Percentiles rank a stretch among this genome's conserved stretches.
These are phyloP conservation scores for Geum urbanum DNA, from an alignment of 306 rosid genomes.

Conservation along the genomic window DNA sequence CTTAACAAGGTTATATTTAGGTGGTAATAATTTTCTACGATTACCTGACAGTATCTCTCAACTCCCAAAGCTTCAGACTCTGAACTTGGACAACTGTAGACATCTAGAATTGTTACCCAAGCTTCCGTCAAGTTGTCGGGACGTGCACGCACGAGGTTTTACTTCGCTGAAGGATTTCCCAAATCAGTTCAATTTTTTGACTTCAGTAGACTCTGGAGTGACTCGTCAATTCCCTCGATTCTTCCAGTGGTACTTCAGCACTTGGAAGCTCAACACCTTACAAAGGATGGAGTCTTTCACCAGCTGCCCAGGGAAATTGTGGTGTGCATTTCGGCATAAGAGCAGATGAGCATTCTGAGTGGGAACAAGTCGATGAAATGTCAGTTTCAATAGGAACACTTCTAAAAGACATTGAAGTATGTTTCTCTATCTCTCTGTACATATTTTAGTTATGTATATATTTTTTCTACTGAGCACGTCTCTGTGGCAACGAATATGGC, in stretches of 20 bases:
- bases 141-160: constrained; percentile 3
- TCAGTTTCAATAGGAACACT: background rate
- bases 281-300: background rate
- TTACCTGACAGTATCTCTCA: background rate
- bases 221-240: background rate
- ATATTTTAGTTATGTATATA: background rate
- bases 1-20: background rate
- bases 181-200: no score
- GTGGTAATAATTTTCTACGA: background rate
- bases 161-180: constrained; percentile 2
- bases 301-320: background rate
- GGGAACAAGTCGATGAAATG: background rate
- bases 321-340: background rate
- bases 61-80: background rate
- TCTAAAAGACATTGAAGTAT: background rate
- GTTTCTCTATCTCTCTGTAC: background rate
- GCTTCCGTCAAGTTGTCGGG: background rate
- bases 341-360: background rate
- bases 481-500: no score
- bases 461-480: no score
- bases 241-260: no score
- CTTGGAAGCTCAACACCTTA: no score
- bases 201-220: background rate
- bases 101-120: background rate
- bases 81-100: background rate